phyloP scores from a whole-genome alignment of 2,329 filamentous ascomycete genomes.

The Sphaerulina musiva region DNA sequence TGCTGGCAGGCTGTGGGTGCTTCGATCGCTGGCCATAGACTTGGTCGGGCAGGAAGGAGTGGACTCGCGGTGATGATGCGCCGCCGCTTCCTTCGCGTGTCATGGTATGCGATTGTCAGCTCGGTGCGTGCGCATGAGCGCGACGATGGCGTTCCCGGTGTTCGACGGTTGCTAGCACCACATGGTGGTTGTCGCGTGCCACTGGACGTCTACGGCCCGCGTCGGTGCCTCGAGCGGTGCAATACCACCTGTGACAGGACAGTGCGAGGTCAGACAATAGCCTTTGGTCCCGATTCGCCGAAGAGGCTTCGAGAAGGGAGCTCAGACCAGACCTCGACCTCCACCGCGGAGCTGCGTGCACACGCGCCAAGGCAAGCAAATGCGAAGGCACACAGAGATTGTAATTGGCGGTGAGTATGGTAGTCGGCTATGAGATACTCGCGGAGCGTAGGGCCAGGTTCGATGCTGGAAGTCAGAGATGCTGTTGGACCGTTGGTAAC shows the following conservation, averaged over 20 bases:
- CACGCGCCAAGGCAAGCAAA: too few relatives aligned
- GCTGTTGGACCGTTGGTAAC: too few relatives aligned
- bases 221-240: neutral
- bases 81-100: constrained; percentile 9
- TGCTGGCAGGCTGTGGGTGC: constrained; percentile 26
- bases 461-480: neutral
- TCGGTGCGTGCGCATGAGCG: constrained; percentile 8
- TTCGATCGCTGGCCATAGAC: constrained; percentile 24
- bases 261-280: neutral
- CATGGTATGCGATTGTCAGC: constrained; percentile 4
- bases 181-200: too few relatives aligned
- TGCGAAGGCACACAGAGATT: too few relatives aligned
- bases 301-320: neutral
- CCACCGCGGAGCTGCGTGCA: neutral
- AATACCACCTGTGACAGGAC: too few relatives aligned
- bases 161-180: too few relatives aligned
- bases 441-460: neutral
- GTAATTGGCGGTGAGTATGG: neutral
- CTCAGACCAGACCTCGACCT: neutral
- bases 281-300: neutral
- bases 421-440: neutral
- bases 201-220: too few relatives aligned
- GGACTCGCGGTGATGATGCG: constrained; percentile 1
- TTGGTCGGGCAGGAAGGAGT: constrained; percentile 8
- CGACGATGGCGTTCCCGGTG: neutral